These are phyloP conservation scores for Botryosphaeria dothidea DNA, from an alignment of 2,329 filamentous ascomycete species.

Conservation along the genomic window DNA sequence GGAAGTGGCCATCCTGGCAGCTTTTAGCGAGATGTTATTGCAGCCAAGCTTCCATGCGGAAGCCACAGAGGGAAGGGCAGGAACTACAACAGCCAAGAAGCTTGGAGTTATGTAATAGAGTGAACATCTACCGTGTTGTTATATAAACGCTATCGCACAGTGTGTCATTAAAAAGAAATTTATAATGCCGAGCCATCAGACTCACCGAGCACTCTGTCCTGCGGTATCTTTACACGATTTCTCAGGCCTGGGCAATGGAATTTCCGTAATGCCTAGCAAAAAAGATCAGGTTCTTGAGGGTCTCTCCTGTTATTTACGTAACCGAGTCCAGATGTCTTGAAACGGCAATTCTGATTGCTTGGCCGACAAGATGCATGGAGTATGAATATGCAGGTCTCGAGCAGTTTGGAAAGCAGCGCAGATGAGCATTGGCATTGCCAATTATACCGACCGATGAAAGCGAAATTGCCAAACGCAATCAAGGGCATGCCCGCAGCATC, in stretches of 20 bases:
- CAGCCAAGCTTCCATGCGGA: background rate
- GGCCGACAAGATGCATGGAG: background rate
- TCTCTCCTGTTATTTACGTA: background rate
- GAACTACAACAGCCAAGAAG: background rate
- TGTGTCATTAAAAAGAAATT: background rate
- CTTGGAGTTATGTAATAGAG: background rate
- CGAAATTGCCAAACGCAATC: background rate
- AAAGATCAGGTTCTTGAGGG: background rate
- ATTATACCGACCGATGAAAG: background rate
- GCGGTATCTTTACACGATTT: background rate
- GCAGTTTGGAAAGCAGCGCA: background rate
- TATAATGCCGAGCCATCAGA: background rate
- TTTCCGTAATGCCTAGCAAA: background rate
- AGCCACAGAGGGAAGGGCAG: background rate
- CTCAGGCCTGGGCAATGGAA: background rate
- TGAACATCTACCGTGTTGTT: background rate
- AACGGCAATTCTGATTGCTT: background rate
- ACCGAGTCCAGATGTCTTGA: background rate
- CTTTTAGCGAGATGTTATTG: background rate
- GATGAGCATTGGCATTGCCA: background rate
- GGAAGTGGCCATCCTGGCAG: too few relatives aligned
- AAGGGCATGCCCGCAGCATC: background rate
- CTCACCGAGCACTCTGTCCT: background rate
- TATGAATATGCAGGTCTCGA: background rate
- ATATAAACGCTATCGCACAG: background rate